Conservation (phyloP, 2,329 filamentous ascomycete genomes). For the Nakataea oryzae region DNA sequence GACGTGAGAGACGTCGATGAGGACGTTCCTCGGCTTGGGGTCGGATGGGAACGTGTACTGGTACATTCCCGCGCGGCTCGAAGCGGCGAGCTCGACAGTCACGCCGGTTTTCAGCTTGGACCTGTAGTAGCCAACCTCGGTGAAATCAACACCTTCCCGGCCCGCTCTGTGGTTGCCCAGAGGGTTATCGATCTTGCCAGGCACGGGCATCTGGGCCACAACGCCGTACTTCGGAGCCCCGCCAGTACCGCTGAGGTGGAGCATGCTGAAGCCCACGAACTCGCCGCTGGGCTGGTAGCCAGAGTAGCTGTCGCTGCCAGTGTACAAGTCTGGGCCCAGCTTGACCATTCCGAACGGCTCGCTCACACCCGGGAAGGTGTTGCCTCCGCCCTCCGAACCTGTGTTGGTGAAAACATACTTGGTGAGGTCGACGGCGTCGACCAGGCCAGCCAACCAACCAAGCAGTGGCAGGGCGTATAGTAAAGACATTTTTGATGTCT, state of each 20-base stretch:
- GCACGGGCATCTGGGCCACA: constrained; percentile 46
- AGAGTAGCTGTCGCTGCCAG: constrained; percentile 37
- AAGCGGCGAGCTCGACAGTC: constrained; percentile 44
- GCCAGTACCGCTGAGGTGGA: constrained; percentile 58
- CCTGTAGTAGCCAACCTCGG: constrained; percentile 51
- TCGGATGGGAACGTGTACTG: constrained; percentile 40
- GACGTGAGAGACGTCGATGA: constrained; percentile 58
- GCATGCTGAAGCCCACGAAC: constrained; percentile 51
- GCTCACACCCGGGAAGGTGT: constrained; percentile 39
- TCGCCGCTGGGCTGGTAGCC: constrained; percentile 38
- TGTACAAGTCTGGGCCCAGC: constrained; percentile 37
- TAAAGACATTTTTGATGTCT: neutral
- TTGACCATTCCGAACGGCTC: constrained; percentile 37
- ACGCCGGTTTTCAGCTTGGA: constrained; percentile 45
- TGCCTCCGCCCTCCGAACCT: constrained; percentile 32
- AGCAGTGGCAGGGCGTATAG: neutral
- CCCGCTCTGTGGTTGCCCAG: constrained; percentile 44
- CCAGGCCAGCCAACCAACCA: constrained; percentile 1
- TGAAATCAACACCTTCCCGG: constrained; percentile 37
- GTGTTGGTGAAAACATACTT: constrained; percentile 30
- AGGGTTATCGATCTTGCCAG: constrained; percentile 40
- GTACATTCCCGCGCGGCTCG: constrained; percentile 46
- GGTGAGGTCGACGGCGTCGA: constrained; percentile 14
- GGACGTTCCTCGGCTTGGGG: constrained; percentile 34
- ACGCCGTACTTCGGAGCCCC: constrained; percentile 63